phyloP scores from a whole-genome alignment of 2,329 filamentous ascomycete genomes.

The Penicillium sp. region DNA sequence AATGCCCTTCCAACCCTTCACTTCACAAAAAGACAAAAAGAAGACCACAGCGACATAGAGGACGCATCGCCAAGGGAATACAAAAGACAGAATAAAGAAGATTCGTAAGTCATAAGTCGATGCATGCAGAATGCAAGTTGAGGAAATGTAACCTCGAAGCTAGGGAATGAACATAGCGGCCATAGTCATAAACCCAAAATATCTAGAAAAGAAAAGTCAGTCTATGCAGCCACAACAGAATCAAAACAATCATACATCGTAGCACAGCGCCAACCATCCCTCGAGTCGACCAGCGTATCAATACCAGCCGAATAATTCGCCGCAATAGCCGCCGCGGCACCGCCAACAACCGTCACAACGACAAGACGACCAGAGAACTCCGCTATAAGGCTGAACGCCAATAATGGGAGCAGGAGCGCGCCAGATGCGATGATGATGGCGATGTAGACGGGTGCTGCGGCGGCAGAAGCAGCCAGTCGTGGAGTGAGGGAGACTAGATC shows the following conservation, averaged over 20 bases:
- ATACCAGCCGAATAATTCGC: conserved; percentile 35
- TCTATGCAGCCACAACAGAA: background rate
- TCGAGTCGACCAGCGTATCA: conserved; percentile 35
- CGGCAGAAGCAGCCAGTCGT: conserved; percentile 13
- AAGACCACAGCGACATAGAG: background rate
- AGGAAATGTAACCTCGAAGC: background rate
- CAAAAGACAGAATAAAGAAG: conserved; percentile 3
- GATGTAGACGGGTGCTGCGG: conserved; percentile 30
- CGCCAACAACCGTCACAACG: conserved; percentile 54
- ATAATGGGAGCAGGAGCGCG: conserved; percentile 55
- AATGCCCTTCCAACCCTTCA: background rate
- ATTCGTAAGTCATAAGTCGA: conserved; percentile 15
- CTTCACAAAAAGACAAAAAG: background rate
- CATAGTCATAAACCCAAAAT: conserved; percentile 40
- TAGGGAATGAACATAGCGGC: conserved; percentile 39
- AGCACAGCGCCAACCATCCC: conserved; percentile 41
- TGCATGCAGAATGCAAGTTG: background rate
- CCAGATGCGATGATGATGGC: conserved; percentile 49
- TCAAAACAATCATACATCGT: conserved; percentile 29
- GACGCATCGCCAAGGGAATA: background rate
- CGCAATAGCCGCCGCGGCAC: conserved; percentile 43
- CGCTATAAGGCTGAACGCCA: conserved; percentile 58
- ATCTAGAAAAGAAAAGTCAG: conserved; percentile 22
- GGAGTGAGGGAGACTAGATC: conserved; percentile 44
- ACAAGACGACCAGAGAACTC: conserved; percentile 58